These are phyloP conservation scores for Zizania latifolia DNA, from an alignment of 176 grass and related monocot genomes.

Conservation along the genomic window DNA sequence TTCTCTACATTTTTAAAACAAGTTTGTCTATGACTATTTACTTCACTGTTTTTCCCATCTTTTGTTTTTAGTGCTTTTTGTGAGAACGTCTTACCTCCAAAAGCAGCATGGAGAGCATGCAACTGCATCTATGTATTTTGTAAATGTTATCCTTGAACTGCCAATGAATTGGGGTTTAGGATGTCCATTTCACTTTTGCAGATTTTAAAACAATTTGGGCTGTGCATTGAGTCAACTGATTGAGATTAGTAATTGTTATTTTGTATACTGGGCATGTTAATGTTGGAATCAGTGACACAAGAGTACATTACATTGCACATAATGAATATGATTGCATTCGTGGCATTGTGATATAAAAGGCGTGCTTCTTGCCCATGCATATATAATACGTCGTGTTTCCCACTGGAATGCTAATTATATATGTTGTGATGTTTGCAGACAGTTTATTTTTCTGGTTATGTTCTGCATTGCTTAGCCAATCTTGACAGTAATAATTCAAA, in stretches of 20 bases:
- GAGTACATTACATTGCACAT: background rate
- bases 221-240: background rate
- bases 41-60: background rate
- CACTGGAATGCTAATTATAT: background rate
- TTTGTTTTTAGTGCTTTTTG: no score
- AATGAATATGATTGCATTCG: background rate
- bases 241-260: background rate
- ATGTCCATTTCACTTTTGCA: background rate
- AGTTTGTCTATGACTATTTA: background rate
- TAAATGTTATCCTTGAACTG: background rate
- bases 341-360: background rate
- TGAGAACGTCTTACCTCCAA: background rate
- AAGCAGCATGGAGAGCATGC: background rate
- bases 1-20: background rate
- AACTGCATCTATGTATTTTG: background rate
- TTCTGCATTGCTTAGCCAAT: background rate
- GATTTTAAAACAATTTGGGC: background rate
- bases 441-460: background rate
- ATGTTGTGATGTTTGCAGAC: background rate
- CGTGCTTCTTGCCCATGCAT: slow-evolving; percentile 12
- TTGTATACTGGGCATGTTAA: background rate
- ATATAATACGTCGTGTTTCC: background rate
- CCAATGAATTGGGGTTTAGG: background rate
- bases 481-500: background rate
- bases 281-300: background rate